Evolutionary conservation across 371 early-diverging fungal species (phyloP).

Genomic region (Batrachochytrium dendrobatidis): DNA sequence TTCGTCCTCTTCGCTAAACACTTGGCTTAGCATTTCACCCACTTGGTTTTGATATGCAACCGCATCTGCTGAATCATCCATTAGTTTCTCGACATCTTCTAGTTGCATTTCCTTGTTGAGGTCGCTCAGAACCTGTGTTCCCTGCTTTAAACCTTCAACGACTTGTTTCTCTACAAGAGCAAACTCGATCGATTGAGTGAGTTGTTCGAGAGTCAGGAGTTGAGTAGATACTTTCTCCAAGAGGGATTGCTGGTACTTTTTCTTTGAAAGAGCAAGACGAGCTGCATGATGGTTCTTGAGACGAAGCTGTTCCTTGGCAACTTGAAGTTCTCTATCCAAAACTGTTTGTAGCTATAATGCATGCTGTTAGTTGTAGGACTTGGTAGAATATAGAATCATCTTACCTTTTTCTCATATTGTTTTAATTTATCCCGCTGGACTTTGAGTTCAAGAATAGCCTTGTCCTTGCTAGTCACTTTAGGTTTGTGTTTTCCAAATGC

Average conservation of each 20-base stretch:
- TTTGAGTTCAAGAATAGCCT: constrained; percentile 89
- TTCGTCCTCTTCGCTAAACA: constrained; percentile 73
- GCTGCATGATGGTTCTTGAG: constrained; percentile 74
- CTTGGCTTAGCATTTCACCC: constrained; percentile 61
- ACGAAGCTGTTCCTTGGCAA: constrained; percentile 35
- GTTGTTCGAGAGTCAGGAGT: constrained; percentile 78
- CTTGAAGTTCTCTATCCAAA: constrained; percentile 44
- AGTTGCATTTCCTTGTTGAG: constrained; percentile 85
- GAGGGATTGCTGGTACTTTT: constrained; percentile 88
- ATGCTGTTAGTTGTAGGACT: neutral
- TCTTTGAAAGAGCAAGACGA: constrained; percentile 82
- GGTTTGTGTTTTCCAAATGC: constrained; percentile 47
- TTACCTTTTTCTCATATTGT: constrained; percentile 81
- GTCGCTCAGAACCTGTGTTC: constrained; percentile 78
- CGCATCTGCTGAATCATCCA: constrained; percentile 93
- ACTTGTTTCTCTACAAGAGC: constrained; percentile 85
- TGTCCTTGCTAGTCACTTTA: constrained; percentile 52
- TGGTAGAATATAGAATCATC: neutral
- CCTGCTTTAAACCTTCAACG: constrained; percentile 70
- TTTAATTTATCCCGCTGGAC: constrained; percentile 87
- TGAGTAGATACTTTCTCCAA: constrained; percentile 77
- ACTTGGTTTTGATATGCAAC: constrained; percentile 94
- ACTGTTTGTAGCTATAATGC: constrained; percentile 28
- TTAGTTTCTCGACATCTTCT: constrained; percentile 86
- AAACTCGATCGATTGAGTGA: constrained; percentile 77